Evolutionary conservation across 805 yeast genomes (phyloP).

Genomic region (Scheffersomyces lignosus): DNA sequence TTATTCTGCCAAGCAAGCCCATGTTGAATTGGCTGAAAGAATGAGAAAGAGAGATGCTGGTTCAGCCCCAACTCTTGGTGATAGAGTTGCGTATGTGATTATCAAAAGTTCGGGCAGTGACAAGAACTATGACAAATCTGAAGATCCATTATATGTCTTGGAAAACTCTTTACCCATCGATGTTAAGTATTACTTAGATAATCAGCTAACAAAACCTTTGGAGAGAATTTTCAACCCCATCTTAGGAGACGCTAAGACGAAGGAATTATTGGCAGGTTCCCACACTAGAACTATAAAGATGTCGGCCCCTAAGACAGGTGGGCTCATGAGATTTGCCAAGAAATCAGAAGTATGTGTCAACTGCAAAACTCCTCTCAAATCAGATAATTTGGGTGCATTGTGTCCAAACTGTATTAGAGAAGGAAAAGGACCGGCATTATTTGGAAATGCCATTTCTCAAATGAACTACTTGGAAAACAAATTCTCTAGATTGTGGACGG

Average conservation of each 20-base stretch:
- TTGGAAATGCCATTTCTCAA: slow-evolving; percentile 76
- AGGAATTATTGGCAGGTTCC: slow-evolving; percentile 75
- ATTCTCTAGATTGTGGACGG: slow-evolving; percentile 92
- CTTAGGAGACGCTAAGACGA: slow-evolving; percentile 80
- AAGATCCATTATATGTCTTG: slow-evolving; percentile 90
- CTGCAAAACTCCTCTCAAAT: slow-evolving; percentile 77
- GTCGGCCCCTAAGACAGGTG: slow-evolving; percentile 78
- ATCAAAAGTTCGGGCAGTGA: slow-evolving; percentile 73
- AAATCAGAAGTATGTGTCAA: slow-evolving; percentile 86
- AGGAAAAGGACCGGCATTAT: slow-evolving; percentile 65
- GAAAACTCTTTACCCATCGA: slow-evolving; percentile 93
- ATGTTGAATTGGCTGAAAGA: slow-evolving; percentile 92
- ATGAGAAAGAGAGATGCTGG: slow-evolving; percentile 97
- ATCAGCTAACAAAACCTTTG: slow-evolving; percentile 89
- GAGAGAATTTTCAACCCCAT: slow-evolving; percentile 94
- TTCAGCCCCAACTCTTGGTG: slow-evolving; percentile 95
- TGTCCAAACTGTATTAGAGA: slow-evolving; percentile 75
- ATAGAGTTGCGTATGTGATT: slow-evolving; percentile 96
- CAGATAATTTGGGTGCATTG: slow-evolving; percentile 63
- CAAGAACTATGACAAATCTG: slow-evolving; percentile 92
- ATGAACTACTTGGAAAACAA: slow-evolving; percentile 79
- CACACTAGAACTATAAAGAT: slow-evolving; percentile 79
- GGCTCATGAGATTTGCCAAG: slow-evolving; percentile 87
- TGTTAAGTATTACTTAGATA: slow-evolving; percentile 89
- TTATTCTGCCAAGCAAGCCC: slow-evolving; percentile 96